These are phyloP conservation scores for Elongisporangium prolatum DNA, from an alignment of 352 stramenopile genomes.

Conservation along the genomic window DNA sequence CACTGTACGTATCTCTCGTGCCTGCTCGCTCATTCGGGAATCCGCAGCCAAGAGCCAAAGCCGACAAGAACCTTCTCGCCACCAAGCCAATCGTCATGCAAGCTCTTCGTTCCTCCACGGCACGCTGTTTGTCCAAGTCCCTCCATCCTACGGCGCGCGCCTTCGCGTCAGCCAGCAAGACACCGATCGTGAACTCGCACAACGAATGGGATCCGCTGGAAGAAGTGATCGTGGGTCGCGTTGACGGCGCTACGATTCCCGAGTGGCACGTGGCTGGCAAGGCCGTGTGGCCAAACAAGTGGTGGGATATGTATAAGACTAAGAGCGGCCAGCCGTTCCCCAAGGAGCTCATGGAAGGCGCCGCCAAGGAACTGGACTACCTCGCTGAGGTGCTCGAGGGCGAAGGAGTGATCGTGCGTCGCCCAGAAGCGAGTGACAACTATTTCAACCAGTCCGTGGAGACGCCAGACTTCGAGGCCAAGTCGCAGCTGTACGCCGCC, in stretches of 20 bases:
- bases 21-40: neutral
- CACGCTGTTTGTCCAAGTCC: conserved; percentile 2
- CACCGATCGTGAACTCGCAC: conserved; percentile 85
- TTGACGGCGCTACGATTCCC: conserved; percentile 88
- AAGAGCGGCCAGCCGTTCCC: conserved; percentile 77
- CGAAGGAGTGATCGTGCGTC: conserved; percentile 80
- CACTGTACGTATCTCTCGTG: conserved; percentile 5
- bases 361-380: conserved; percentile 83
- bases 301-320: conserved; percentile 90
- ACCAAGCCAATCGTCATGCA: neutral
- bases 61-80: conserved; percentile 1
- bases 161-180: conserved; percentile 22
- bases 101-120: neutral
- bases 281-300: conserved; percentile 84
- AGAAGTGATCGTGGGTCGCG: conserved; percentile 87
- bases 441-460: conserved; percentile 74
- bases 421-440: conserved; percentile 54
- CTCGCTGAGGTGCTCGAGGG: conserved; percentile 77
- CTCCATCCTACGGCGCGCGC: neutral
- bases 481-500: conserved; percentile 81
- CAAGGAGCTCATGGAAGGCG: conserved; percentile 64
- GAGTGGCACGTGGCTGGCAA: conserved; percentile 89
- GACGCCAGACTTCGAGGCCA: conserved; percentile 84
- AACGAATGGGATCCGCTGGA: conserved; percentile 90
- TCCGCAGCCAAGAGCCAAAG: neutral